Conservation (phyloP, 306 rosid species). For the Castanea sativa region DNA sequence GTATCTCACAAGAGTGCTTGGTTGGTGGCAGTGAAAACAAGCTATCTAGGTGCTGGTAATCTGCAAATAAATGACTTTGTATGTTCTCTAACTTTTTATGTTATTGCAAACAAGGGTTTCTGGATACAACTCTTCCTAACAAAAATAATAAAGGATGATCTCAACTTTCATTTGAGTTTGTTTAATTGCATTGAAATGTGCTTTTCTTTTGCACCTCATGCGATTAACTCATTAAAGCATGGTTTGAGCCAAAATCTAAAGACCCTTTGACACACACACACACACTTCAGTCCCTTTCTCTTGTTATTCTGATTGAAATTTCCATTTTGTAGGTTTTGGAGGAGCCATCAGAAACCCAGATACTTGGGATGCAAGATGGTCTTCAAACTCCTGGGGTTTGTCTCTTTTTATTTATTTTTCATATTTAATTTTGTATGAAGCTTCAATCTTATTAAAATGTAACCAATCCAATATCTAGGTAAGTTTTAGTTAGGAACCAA, state of each 20-base stretch:
- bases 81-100: constrained; percentile 36
- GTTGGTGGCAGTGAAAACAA: constrained; percentile 59
- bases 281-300: background rate
- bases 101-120: background rate
- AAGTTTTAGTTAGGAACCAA: background rate
- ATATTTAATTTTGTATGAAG: background rate
- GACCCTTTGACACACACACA: background rate
- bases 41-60: constrained; percentile 48
- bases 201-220: background rate
- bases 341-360: constrained; percentile 62
- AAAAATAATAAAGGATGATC: background rate
- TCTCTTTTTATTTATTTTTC: constrained; percentile 15
- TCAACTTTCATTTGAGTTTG: background rate
- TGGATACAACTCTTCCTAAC: background rate
- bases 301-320: constrained; percentile 8
- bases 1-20: constrained; percentile 28
- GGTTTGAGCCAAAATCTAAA: background rate
- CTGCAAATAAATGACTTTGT: constrained; percentile 54
- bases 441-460: background rate
- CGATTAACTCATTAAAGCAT: background rate
- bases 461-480: background rate
- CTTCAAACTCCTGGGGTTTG: constrained; percentile 76
- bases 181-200: background rate
- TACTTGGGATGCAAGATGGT: constrained; percentile 50
- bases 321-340: constrained; percentile 50